Conservation (phyloP, 177 flowering plant species). For the Tripterygium wilfordii region DNA sequence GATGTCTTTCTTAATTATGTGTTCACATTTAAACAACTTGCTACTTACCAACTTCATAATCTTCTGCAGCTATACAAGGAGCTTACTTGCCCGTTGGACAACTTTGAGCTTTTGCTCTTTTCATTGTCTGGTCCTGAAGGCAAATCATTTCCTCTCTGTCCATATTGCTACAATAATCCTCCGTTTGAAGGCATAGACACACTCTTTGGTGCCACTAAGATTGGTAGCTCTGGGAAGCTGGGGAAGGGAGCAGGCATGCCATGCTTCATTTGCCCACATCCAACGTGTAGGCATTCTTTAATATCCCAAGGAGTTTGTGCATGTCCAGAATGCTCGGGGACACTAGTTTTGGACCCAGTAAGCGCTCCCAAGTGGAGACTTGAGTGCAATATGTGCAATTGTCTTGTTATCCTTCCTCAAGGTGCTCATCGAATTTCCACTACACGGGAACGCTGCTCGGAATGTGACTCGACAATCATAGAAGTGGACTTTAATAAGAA, state of each 20-base stretch:
- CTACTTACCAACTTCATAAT: neutral
- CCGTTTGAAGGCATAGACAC: constrained; percentile 85
- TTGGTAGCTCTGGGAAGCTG: constrained; percentile 30
- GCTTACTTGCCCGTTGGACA: constrained; percentile 87
- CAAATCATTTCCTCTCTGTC: constrained; percentile 90
- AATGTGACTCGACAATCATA: constrained; percentile 77
- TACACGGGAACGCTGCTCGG: constrained; percentile 59
- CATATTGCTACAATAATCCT: constrained; percentile 92
- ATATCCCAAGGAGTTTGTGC: constrained; percentile 95
- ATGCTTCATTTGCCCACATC: constrained; percentile 89
- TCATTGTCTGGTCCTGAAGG: constrained; percentile 90
- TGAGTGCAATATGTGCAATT: constrained; percentile 84
- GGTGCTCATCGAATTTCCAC: constrained; percentile 87
- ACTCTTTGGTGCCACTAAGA: constrained; percentile 41
- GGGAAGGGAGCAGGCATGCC: constrained; percentile 96
- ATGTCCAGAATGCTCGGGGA: constrained; percentile 92
- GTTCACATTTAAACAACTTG: neutral
- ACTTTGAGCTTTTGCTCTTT: constrained; percentile 79
- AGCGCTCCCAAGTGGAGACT: constrained; percentile 97
- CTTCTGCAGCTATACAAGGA: constrained; percentile 83
- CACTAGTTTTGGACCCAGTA: constrained; percentile 89
- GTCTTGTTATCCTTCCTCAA: constrained; percentile 79
- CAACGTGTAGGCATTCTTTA: constrained; percentile 79
- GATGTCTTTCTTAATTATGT: neutral
- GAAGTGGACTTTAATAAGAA: constrained; percentile 95